A percentile compares a stretch with the other conserved stretches of the same genome.
phyloP scores from a whole-genome alignment of 2,329 filamentous ascomycete genomes.

The Trichoderma gracile region DNA sequence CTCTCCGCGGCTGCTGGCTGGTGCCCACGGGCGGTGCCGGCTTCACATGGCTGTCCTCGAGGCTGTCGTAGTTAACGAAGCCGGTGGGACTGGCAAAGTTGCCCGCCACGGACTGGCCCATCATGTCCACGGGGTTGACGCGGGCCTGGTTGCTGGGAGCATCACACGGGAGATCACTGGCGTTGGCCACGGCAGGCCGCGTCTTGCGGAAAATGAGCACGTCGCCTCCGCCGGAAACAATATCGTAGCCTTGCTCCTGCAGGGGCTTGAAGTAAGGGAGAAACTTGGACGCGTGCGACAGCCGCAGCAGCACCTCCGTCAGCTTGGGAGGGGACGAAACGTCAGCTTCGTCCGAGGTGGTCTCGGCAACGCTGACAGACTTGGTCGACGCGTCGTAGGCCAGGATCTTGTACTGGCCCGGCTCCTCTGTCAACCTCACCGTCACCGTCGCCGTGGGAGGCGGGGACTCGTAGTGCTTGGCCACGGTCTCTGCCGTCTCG shows the following conservation, averaged over 20 bases:
- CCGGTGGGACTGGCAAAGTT: conserved; percentile 66
- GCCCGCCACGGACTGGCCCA: conserved; percentile 50
- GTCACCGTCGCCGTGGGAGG: neutral
- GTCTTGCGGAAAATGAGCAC: conserved; percentile 68
- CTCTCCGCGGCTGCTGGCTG: conserved; percentile 42
- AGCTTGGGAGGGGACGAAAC: conserved; percentile 55
- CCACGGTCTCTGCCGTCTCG: conserved; percentile 40
- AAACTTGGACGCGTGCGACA: conserved; percentile 66
- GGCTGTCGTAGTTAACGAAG: conserved; percentile 60
- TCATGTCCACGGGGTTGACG: conserved; percentile 63
- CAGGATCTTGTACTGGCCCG: conserved; percentile 60
- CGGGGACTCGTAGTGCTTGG: conserved; percentile 36
- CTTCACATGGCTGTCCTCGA: conserved; percentile 34
- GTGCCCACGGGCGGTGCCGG: conserved; percentile 41
- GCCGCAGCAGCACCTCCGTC: conserved; percentile 58
- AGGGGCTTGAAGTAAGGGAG: conserved; percentile 62
- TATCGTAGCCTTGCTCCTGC: conserved; percentile 64
- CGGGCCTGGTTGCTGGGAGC: conserved; percentile 11
- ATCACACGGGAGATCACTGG: neutral
- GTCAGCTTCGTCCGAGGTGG: conserved; percentile 55
- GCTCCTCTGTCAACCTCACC: conserved; percentile 12
- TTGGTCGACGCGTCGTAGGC: conserved; percentile 64
- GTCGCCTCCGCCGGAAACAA: conserved; percentile 63
- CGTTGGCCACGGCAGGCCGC: conserved; percentile 32
- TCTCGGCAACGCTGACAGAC: conserved; percentile 59